These are phyloP conservation scores for Blastocystis sp. DNA, from an alignment of 352 stramenopile genomes.

Conservation along the genomic window DNA sequence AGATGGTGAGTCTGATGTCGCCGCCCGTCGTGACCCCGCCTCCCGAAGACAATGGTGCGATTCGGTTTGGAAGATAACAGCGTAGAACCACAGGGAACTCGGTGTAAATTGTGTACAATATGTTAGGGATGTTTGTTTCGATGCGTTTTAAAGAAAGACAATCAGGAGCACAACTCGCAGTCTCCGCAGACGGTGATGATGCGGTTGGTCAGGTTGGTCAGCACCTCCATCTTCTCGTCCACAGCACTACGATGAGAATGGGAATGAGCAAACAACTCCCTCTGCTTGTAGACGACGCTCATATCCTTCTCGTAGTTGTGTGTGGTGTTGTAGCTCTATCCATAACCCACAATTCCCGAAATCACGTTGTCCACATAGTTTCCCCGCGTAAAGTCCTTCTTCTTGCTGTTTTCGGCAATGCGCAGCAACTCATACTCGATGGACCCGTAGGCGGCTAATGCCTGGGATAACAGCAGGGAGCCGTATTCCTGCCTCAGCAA, in stretches of 20 bases:
- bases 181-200: slow-evolving; percentile 2
- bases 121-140: neutral
- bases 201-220: slow-evolving; percentile 37
- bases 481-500: slow-evolving; percentile 38
- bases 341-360: neutral
- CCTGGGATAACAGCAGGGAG: slow-evolving; percentile 28
- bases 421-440: slow-evolving; percentile 9
- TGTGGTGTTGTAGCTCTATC: slow-evolving; percentile 35
- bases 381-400: slow-evolving; percentile 52
- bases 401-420: slow-evolving; percentile 38
- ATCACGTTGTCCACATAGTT: slow-evolving; percentile 34
- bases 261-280: neutral
- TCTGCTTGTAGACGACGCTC: slow-evolving; percentile 18
- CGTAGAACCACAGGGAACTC: neutral
- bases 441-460: neutral
- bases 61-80: neutral
- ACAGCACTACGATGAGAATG: slow-evolving; percentile 15
- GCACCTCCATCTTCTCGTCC: neutral
- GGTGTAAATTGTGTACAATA: slow-evolving; percentile 35
- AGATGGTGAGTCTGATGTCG: neutral
- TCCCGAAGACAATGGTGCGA: neutral
- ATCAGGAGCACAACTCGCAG: slow-evolving; percentile 9
- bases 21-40: neutral
- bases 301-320: slow-evolving; percentile 37
- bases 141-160: slow-evolving; percentile 17